Evolutionary conservation across 257 asterid genomes (phyloP).

Genomic region (Marsdenia floribunda): DNA sequence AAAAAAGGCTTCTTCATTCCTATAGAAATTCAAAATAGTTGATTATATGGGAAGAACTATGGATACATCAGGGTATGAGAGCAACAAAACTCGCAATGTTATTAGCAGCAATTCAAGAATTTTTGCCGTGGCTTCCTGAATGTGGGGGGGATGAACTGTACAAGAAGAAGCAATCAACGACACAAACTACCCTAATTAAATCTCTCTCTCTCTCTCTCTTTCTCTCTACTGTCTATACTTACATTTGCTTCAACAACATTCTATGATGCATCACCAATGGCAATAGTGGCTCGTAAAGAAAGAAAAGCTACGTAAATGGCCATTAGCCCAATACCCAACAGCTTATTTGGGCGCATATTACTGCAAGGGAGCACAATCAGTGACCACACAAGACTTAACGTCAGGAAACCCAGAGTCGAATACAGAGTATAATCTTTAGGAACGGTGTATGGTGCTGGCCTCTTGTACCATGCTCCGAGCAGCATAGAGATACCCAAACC

Average conservation of each 20-base stretch:
- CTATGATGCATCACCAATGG: slow-evolving; percentile 47
- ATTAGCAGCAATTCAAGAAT: not conserved
- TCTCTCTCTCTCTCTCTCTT: no score
- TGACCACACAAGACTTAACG: slow-evolving; percentile 56
- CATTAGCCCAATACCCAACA: slow-evolving; percentile 65
- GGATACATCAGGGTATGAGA: not conserved
- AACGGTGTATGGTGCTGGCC: slow-evolving; percentile 38
- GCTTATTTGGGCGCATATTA: slow-evolving; percentile 56
- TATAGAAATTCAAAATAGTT: no score
- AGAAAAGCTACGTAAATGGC: slow-evolving; percentile 53
- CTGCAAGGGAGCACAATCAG: slow-evolving; percentile 54
- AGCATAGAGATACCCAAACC: slow-evolving; percentile 75
- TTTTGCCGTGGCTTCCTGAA: not conserved
- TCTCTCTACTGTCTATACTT: not conserved
- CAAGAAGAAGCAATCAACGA: not conserved
- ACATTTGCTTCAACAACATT: slow-evolving; percentile 26
- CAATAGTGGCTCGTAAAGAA: slow-evolving; percentile 38
- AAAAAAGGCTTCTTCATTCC: no score
- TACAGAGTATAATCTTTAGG: slow-evolving; percentile 64
- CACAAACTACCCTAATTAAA: no score
- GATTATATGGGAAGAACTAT: no score
- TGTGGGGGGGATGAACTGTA: slow-evolving; percentile 6
- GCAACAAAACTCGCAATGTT: not conserved
- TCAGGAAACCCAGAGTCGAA: slow-evolving; percentile 53
- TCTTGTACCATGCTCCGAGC: slow-evolving; percentile 54